phyloP scores from a whole-genome alignment of 768 basidiomycete species.

The Pleurotus giganteus region DNA sequence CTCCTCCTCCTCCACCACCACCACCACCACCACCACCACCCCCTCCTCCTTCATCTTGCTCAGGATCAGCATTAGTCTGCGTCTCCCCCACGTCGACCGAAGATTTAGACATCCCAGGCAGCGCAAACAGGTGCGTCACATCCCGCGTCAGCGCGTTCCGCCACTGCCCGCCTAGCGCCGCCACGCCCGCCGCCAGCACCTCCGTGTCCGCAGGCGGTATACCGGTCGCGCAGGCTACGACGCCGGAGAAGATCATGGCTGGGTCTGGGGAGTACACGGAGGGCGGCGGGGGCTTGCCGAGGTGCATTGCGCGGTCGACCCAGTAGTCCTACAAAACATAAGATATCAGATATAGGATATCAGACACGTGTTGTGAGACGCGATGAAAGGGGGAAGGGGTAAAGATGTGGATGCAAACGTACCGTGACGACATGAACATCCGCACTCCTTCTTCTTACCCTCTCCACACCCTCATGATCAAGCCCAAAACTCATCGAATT shows the following conservation, averaged over 20 bases:
- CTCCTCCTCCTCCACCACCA: too few species aligned
- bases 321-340: conserved; percentile 48
- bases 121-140: conserved; percentile 82
- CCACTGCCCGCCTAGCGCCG: conserved; percentile 81
- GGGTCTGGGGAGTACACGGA: conserved; percentile 77
- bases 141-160: conserved; percentile 74
- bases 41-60: conserved; percentile 75
- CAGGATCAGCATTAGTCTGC: too few species aligned
- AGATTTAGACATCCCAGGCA: conserved; percentile 32
- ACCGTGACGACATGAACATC: conserved; percentile 37
- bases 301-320: conserved; percentile 64
- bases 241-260: conserved; percentile 76
- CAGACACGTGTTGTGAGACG: too few species aligned
- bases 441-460: conserved; percentile 31
- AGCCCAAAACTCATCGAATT: conserved; percentile 52
- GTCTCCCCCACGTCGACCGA: conserved; percentile 36
- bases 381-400: too few species aligned
- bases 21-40: too few species aligned
- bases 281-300: conserved; percentile 57
- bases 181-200: conserved; percentile 69
- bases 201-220: conserved; percentile 68
- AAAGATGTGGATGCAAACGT: conserved; percentile 18
- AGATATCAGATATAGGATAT: not conserved
- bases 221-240: conserved; percentile 70
- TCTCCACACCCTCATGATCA: conserved; percentile 56